phyloP scores from a whole-genome alignment of 305 asterid species.

The Fraxinus latifolia region DNA sequence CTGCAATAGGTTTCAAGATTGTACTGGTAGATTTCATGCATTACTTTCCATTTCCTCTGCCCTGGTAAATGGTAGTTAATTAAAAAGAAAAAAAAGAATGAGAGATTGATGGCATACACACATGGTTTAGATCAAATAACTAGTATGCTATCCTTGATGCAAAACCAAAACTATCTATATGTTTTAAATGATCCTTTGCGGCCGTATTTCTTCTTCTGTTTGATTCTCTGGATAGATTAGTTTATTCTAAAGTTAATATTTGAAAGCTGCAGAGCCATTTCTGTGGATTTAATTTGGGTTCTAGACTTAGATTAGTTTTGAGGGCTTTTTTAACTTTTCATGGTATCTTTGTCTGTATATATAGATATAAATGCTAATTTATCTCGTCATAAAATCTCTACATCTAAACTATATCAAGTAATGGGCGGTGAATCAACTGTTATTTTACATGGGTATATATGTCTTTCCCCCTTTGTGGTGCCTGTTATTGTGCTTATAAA shows the following conservation, averaged over 20 bases:
- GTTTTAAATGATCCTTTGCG: background rate
- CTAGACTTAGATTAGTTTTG: background rate
- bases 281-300: conserved; percentile 12
- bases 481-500: conserved; percentile 17
- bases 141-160: conserved; percentile 2
- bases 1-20: background rate
- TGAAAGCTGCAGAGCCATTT: background rate
- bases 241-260: background rate
- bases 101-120: background rate
- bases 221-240: background rate
- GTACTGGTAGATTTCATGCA: conserved; percentile 13
- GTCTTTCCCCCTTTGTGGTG: background rate
- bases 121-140: background rate
- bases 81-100: background rate
- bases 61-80: conserved; percentile 6
- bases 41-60: conserved; percentile 7
- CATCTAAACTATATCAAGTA: conserved; percentile 9
- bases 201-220: background rate
- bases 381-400: background rate
- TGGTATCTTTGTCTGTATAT: background rate
- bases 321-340: conserved; percentile 10
- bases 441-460: background rate
- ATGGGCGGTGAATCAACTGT: background rate
- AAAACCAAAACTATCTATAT: background rate
- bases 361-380: background rate